A percentile compares a stretch with the other conserved stretches of the same genome.
These are phyloP conservation scores for Xylariaceae sp. DNA, from an alignment of 2,329 filamentous ascomycete species.

Conservation along the genomic window DNA sequence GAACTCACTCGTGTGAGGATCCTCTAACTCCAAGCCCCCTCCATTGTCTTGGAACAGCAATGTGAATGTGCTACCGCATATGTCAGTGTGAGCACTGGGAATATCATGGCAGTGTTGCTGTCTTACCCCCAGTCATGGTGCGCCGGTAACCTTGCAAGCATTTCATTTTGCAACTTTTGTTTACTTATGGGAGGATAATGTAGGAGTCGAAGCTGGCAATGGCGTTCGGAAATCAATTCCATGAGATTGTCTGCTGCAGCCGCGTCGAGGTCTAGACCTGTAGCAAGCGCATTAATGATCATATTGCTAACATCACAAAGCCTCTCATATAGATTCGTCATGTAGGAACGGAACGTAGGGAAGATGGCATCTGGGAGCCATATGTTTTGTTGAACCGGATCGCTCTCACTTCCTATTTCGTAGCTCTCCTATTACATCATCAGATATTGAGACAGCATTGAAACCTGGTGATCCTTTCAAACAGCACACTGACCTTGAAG, in stretches of 20 bases:
- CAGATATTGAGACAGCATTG: neutral
- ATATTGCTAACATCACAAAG: constrained; percentile 10
- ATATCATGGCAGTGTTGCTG: neutral
- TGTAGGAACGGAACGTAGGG: constrained; percentile 39
- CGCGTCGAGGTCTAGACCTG: constrained; percentile 11
- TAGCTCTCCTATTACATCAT: constrained; percentile 32
- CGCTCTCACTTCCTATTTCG: constrained; percentile 42
- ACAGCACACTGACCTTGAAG: constrained; percentile 16
- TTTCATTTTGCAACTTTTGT: constrained; percentile 15
- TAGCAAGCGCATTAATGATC: constrained; percentile 15
- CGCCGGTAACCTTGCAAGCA: constrained; percentile 35
- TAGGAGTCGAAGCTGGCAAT: constrained; percentile 20
- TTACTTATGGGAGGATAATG: constrained; percentile 22
- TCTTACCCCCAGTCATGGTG: constrained; percentile 50
- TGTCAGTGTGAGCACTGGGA: neutral
- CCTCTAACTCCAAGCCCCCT: constrained; percentile 49
- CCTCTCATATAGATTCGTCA: constrained; percentile 31
- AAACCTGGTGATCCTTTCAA: too few relatives aligned
- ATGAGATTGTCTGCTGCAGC: constrained; percentile 5
- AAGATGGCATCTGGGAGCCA: constrained; percentile 44
- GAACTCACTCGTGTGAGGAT: constrained; percentile 26
- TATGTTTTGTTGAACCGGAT: constrained; percentile 41
- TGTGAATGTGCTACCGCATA: constrained; percentile 44
- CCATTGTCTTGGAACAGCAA: constrained; percentile 51
- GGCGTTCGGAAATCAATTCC: constrained; percentile 11